These are phyloP conservation scores for Maudiozyma humilis DNA, from an alignment of 1,139 yeast species.

Conservation along the genomic window DNA sequence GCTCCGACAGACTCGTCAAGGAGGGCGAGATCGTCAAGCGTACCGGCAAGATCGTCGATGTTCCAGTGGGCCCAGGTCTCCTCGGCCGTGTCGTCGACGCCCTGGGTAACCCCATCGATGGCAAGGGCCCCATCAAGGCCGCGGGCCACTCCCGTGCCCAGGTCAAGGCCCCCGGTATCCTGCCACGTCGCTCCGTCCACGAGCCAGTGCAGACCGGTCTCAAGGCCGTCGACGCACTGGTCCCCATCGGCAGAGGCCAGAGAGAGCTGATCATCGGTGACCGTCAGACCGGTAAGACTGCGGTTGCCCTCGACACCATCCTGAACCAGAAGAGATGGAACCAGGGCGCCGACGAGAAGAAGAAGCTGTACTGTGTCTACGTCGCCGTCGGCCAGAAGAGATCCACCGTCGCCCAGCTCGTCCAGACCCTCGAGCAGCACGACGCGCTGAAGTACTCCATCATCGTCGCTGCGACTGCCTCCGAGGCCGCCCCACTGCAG, in stretches of 20 bases:
- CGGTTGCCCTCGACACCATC: conserved; percentile 96
- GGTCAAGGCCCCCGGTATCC: conserved; percentile 99
- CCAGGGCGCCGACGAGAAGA: conserved; percentile 85
- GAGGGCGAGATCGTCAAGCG: conserved; percentile 99
- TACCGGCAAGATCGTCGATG: conserved; percentile 99
- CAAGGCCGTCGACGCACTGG: conserved; percentile 97
- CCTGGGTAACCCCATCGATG: conserved; percentile 98
- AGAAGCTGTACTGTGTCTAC: conserved; percentile 99
- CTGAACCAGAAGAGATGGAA: conserved; percentile 99
- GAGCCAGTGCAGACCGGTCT: conserved; percentile 99
- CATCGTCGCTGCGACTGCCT: conserved; percentile 99
- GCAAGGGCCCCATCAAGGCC: conserved; percentile 96
- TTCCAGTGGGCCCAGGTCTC: conserved; percentile 96
- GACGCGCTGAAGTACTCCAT: conserved; percentile 97
- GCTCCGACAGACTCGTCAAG: conserved; percentile 97
- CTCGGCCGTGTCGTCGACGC: conserved; percentile 99
- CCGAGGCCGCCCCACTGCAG: conserved; percentile 99
- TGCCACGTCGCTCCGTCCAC: conserved; percentile 96
- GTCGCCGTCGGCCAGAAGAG: conserved; percentile 99
- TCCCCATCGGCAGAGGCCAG: conserved; percentile 99
- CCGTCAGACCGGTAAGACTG: conserved; percentile 99
- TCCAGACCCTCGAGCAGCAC: conserved; percentile 95
- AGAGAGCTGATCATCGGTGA: conserved; percentile 99
- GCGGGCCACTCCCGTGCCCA: conserved; percentile 88
- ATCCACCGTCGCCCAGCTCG: conserved; percentile 99